Conservation (phyloP, 768 basidiomycete genomes). For the Exsudoporus frostii region DNA sequence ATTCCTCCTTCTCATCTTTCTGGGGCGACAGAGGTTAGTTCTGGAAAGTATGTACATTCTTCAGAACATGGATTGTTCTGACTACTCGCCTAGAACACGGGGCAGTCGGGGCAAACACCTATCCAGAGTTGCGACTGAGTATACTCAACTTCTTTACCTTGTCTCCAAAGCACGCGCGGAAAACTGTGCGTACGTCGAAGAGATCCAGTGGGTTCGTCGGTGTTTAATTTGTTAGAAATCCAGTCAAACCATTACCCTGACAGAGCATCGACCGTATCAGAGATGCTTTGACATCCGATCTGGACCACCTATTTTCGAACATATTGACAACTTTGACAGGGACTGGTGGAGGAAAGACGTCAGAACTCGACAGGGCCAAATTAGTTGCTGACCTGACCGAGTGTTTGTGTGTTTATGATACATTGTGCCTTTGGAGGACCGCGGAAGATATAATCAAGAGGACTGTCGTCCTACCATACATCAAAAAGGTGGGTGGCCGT, state of each 20-base stretch:
- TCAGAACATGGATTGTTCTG: not conserved
- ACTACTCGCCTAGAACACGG: slow-evolving; percentile 42
- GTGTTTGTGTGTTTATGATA: slow-evolving; percentile 76
- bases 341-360: slow-evolving; percentile 45
- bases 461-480: slow-evolving; percentile 70
- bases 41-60: slow-evolving; percentile 33
- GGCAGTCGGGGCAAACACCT: slow-evolving; percentile 77
- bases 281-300: slow-evolving; percentile 79
- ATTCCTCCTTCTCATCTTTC: slow-evolving; percentile 30
- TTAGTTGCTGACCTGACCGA: slow-evolving; percentile 67
- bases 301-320: slow-evolving; percentile 76
- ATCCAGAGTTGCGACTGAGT: slow-evolving; percentile 83
- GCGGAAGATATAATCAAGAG: slow-evolving; percentile 83
- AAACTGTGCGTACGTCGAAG: slow-evolving; percentile 75
- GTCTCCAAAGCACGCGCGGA: slow-evolving; percentile 76
- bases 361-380: slow-evolving; percentile 65
- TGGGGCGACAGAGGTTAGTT: slow-evolving; percentile 26
- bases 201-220: slow-evolving; percentile 77
- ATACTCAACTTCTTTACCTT: slow-evolving; percentile 89
- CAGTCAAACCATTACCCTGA: slow-evolving; percentile 20
- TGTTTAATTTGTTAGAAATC: slow-evolving; percentile 7
- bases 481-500: slow-evolving; percentile 58
- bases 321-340: slow-evolving; percentile 52
- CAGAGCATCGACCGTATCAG: slow-evolving; percentile 83
- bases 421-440: slow-evolving; percentile 76